These are phyloP conservation scores for Globisporangium emineosum DNA, from an alignment of 352 stramenopile genomes.

Conservation along the genomic window DNA sequence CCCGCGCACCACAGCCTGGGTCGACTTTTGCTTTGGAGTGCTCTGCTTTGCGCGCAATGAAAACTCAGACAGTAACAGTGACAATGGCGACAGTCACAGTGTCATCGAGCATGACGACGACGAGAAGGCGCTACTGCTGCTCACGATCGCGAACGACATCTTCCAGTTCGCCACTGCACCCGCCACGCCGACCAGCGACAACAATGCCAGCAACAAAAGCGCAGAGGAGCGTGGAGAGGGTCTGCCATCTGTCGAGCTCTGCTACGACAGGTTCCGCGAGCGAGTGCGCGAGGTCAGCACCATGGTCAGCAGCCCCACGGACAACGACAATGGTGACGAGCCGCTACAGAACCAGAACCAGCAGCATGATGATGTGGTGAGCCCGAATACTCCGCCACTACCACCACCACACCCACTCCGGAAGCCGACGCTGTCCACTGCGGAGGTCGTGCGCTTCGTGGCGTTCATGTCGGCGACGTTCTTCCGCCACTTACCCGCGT, in stretches of 20 bases:
- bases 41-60: conserved; percentile 63
- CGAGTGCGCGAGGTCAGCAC: conserved; percentile 22
- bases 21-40: conserved; percentile 68
- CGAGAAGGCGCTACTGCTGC: conserved; percentile 37
- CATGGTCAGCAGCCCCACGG: background rate
- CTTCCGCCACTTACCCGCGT: conserved; percentile 60
- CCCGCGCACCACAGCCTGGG: conserved; percentile 39
- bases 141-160: conserved; percentile 49
- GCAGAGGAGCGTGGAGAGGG: conserved; percentile 1
- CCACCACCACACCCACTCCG: background rate
- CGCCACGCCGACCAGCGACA: conserved; percentile 1
- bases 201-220: conserved; percentile 5
- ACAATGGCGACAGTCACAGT: background rate
- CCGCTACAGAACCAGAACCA: background rate
- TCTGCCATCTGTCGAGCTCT: conserved; percentile 28
- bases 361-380: background rate
- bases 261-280: conserved; percentile 39
- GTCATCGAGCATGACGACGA: conserved; percentile 4
- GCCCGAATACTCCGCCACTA: background rate
- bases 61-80: too few relatives aligned
- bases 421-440: conserved; percentile 21
- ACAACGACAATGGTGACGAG: background rate
- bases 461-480: conserved; percentile 67
- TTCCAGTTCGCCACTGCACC: conserved; percentile 47
- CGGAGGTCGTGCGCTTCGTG: conserved; percentile 58